A percentile compares a stretch with the other conserved stretches of the same genome.
Conservation (phyloP, 2,329 filamentous ascomycete species). For the Penicillium decumbens region DNA sequence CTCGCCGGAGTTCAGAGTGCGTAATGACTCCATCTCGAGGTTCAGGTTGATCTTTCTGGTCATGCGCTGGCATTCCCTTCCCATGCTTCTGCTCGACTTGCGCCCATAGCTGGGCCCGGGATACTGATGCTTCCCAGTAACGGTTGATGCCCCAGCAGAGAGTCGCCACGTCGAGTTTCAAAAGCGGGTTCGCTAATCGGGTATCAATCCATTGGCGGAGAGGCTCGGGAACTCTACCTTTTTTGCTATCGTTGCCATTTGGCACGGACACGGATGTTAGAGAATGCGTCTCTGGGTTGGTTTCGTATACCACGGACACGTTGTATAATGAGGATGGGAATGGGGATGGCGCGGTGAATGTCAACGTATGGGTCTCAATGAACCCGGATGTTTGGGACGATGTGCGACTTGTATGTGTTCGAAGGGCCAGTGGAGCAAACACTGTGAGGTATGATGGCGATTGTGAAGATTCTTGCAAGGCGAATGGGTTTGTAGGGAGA, state of each 20-base stretch:
- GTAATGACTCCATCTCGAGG: constrained; percentile 15
- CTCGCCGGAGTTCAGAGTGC: constrained; percentile 23
- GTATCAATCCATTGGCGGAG: constrained; percentile 35
- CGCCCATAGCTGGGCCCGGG: constrained; percentile 38
- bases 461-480: constrained; percentile 50
- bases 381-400: constrained; percentile 19
- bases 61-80: constrained; percentile 8
- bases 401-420: constrained; percentile 26
- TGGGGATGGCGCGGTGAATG: constrained; percentile 34
- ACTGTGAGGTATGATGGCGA: constrained; percentile 65
- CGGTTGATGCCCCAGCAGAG: constrained; percentile 42
- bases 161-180: constrained; percentile 38
- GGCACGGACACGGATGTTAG: constrained; percentile 32
- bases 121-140: constrained; percentile 40
- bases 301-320: constrained; percentile 33
- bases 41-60: constrained; percentile 3
- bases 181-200: constrained; percentile 33
- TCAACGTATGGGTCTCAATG: constrained; percentile 34
- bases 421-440: constrained; percentile 64
- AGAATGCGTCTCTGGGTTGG: constrained; percentile 33
- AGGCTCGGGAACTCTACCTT: constrained; percentile 25
- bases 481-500: constrained; percentile 61
- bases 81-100: constrained; percentile 28
- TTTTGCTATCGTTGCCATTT: constrained; percentile 11
- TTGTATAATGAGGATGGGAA: constrained; percentile 35